Conservation (phyloP, 169 alveolate genomes). For the Amoebophrya sp. region DNA sequence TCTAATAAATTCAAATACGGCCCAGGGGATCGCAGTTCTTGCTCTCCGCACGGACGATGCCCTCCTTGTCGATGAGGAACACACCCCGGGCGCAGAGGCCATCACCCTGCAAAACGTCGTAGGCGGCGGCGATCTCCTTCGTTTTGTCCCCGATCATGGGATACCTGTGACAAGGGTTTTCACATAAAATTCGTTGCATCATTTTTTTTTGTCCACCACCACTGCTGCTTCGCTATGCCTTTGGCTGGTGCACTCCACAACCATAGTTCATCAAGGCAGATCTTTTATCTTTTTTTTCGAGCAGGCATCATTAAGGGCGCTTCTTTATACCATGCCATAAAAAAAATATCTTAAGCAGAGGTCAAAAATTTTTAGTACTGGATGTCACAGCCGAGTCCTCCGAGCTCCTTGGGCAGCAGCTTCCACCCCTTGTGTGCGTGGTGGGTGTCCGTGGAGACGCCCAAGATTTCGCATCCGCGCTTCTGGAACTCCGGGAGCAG, state of each 20-base stretch:
- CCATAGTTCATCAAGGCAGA: too few species aligned
- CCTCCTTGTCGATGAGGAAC: slow-evolving; percentile 88
- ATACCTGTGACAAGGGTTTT: too few species aligned
- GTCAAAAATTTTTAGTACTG: too few species aligned
- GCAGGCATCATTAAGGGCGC: too few species aligned
- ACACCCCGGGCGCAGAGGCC: slow-evolving; percentile 94
- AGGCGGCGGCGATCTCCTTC: slow-evolving; percentile 74
- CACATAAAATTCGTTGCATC: too few species aligned
- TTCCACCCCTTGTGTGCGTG: slow-evolving; percentile 92
- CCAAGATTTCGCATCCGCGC: slow-evolving; percentile 66
- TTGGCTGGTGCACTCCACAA: too few species aligned
- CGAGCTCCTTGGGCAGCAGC: slow-evolving; percentile 85
- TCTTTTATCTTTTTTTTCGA: too few species aligned
- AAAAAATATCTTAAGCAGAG: too few species aligned
- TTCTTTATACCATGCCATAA: too few species aligned
- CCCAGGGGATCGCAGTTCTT: slow-evolving; percentile 94
- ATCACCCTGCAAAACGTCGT: slow-evolving; percentile 80
- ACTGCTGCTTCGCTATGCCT: too few species aligned
- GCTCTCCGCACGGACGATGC: slow-evolving; percentile 83
- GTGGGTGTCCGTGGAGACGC: slow-evolving; percentile 91
- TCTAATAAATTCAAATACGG: slow-evolving; percentile 58
- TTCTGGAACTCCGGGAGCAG: slow-evolving; percentile 83
- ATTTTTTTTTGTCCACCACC: too few species aligned
- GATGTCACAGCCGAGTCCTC: slow-evolving; percentile 99
- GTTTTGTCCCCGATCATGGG: slow-evolving; percentile 87